Evolutionary conservation across 2,329 filamentous ascomycete genomes (phyloP), one percentile per base, ranked within the genome.

Genomic region (Beauveria sp.): DNA sequence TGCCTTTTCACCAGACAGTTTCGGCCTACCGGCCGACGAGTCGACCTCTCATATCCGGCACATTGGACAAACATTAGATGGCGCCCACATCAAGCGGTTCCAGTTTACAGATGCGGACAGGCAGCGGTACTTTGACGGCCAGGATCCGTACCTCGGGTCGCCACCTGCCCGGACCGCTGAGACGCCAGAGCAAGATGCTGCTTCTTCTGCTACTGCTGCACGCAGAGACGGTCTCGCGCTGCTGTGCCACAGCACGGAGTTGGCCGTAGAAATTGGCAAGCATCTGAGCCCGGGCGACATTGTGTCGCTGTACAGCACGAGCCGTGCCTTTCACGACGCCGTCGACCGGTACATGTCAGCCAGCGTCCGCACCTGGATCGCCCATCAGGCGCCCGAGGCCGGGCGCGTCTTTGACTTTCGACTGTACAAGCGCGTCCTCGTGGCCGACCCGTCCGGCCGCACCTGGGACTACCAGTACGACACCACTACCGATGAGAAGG

Each of bases 291-390:
- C 83, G 0, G 69, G 74, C 16, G 84, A 87, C 59, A 76, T 92
- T 7, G 70, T 91, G 63, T 80, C 76, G 50, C 78, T 92, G 40
- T 91, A 89, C 76, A 77, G 81, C 65, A 82, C 85, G 66, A 88
- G 83, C 70, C 83, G 78, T 60, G 77, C 81, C 42, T 88, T 90
- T 69, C 82, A 91, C 69, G 71, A 75, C 53, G 77, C 85, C 31
- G 72, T 90, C 68, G 82, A 88, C 69, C 75, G 76, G 57, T 78
- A 87, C 66, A 80, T 87, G 69, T 80, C 80, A 9, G 83, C 83
- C 43, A 81, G 83, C 62, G 78, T 91, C 57, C 75, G 81, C 45
- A 73, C 78, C 20, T 84, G 84, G 73, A 81, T 85, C 1, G 71
- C 72, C 1, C 68, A 76, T 60, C 80, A 81, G 67, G 83, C 83